Evolutionary conservation across 2,329 filamentous ascomycete species (phyloP).

Genomic region (Tolypocladium tundrense): DNA sequence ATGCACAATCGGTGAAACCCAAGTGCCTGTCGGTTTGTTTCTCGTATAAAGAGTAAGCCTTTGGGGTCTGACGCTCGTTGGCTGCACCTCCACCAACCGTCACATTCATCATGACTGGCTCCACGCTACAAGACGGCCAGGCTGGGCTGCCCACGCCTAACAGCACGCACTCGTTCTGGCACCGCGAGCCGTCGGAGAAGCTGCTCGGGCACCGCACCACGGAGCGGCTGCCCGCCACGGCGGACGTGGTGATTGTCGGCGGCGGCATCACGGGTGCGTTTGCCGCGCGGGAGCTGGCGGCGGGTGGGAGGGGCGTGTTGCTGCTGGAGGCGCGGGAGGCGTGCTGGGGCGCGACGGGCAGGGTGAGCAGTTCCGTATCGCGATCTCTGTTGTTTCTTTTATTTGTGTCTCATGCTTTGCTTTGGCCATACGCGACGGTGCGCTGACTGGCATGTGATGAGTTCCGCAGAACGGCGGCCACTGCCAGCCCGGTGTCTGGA

Average conservation of each 20-base stretch:
- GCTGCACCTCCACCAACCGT: background rate
- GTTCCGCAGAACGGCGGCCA: constrained; percentile 54
- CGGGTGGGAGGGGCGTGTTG: constrained; percentile 45
- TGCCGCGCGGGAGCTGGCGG: constrained; percentile 53
- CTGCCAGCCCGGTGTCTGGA: constrained; percentile 63
- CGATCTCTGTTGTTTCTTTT: background rate
- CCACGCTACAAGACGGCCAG: constrained; percentile 22
- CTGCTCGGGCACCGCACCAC: constrained; percentile 62
- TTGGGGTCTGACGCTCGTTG: background rate
- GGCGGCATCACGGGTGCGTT: constrained; percentile 70
- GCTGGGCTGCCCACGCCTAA: constrained; percentile 49
- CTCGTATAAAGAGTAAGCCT: background rate
- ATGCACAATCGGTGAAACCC: background rate
- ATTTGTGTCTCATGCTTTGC: background rate
- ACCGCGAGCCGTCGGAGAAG: constrained; percentile 51
- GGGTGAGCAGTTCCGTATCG: constrained; percentile 37
- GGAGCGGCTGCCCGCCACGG: constrained; percentile 45
- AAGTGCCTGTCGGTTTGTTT: background rate
- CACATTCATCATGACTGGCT: constrained; percentile 18
- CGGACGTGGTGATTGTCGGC: constrained; percentile 63
- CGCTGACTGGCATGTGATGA: background rate
- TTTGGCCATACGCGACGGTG: background rate
- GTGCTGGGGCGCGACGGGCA: constrained; percentile 75
- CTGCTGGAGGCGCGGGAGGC: constrained; percentile 71
- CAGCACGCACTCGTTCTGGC: constrained; percentile 64